These are phyloP conservation scores for Besnoitia besnoiti DNA, from an alignment of 169 alveolate genomes.

Conservation along the genomic window DNA sequence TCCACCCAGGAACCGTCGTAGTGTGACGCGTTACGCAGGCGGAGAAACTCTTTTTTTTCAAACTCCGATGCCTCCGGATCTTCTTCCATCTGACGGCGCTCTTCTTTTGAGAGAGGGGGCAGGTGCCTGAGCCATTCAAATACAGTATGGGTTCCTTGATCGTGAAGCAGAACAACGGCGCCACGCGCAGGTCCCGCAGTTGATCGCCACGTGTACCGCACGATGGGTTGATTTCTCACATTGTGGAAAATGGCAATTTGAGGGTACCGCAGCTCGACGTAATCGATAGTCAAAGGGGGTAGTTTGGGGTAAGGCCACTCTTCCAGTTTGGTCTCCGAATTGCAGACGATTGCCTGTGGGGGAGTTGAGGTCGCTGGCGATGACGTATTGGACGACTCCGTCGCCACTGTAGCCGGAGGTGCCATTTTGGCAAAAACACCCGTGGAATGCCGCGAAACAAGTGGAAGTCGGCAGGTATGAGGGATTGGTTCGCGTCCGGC, in stretches of 20 bases:
- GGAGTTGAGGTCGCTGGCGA: no score
- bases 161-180: not conserved
- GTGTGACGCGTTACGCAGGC: not conserved
- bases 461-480: no score
- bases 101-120: not conserved
- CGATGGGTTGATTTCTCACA: not conserved
- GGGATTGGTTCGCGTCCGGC: no score
- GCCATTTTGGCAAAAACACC: no score
- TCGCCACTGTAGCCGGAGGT: not conserved
- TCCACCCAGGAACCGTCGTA: conserved; percentile 22
- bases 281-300: not conserved
- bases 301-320: not conserved
- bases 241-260: not conserved
- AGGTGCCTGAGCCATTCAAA: conserved; percentile 10
- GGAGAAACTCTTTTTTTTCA: not conserved
- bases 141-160: not conserved
- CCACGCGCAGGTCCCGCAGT: not conserved
- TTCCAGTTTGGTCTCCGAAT: not conserved
- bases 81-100: not conserved
- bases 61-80: not conserved
- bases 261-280: not conserved
- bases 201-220: not conserved
- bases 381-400: not conserved
- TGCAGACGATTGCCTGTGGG: not conserved
- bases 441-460: no score